Conservation (phyloP, 805 yeast genomes). For the Blastobotrys robertii region DNA sequence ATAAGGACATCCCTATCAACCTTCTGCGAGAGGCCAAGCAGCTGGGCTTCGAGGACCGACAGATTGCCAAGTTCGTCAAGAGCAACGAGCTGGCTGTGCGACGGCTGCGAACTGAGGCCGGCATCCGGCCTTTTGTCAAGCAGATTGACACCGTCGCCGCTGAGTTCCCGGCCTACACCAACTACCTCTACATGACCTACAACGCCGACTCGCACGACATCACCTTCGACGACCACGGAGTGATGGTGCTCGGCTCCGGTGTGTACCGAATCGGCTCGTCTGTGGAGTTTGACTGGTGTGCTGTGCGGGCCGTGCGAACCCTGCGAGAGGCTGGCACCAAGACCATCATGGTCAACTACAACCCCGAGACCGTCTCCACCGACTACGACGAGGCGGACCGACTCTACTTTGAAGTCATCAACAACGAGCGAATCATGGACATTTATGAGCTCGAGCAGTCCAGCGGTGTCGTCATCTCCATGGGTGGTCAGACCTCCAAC, state of each 20-base stretch:
- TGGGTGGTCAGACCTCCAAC: slow-evolving; percentile 99
- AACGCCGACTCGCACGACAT: slow-evolving; percentile 86
- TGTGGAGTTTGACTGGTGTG: slow-evolving; percentile 99
- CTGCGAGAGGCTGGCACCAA: slow-evolving; percentile 76
- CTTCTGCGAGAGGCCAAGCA: slow-evolving; percentile 83
- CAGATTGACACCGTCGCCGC: slow-evolving; percentile 99
- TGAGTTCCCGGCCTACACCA: slow-evolving; percentile 94
- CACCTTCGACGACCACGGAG: slow-evolving; percentile 83
- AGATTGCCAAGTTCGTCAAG: slow-evolving; percentile 77
- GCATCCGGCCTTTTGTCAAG: slow-evolving; percentile 84
- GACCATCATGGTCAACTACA: slow-evolving; percentile 95
- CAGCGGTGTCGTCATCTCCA: slow-evolving; percentile 85
- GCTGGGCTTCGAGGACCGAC: slow-evolving; percentile 94
- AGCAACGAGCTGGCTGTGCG: slow-evolving; percentile 92
- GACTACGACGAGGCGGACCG: slow-evolving; percentile 98
- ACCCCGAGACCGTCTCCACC: slow-evolving; percentile 98
- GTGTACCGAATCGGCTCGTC: slow-evolving; percentile 98
- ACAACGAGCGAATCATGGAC: slow-evolving; percentile 87
- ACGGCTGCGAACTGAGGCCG: slow-evolving; percentile 76
- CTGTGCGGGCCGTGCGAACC: slow-evolving; percentile 92
- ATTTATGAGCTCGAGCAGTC: slow-evolving; percentile 88
- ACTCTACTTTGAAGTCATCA: slow-evolving; percentile 89
- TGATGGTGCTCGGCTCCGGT: slow-evolving; percentile 95
- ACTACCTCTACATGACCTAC: slow-evolving; percentile 89
- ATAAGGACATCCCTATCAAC: slow-evolving; percentile 45